Evolutionary conservation across 345 rosid genomes (phyloP).

Genomic region (thale cress (Arabidopsis thaliana)): DNA sequence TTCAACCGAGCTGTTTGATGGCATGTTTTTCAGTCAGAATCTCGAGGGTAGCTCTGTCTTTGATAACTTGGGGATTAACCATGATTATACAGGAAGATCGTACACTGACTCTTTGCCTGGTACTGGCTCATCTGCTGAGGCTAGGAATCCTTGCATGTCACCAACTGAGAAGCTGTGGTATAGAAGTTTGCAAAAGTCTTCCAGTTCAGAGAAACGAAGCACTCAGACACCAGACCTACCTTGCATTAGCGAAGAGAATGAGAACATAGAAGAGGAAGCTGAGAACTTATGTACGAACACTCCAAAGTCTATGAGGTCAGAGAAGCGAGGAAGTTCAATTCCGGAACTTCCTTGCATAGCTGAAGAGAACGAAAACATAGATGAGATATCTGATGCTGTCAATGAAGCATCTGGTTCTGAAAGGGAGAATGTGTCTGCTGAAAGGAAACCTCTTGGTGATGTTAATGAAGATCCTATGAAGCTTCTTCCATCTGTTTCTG

Average conservation of each 20-base stretch:
- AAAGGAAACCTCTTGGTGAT: slow-evolving; percentile 66
- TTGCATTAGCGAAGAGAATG: slow-evolving; percentile 83
- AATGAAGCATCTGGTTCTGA: slow-evolving; percentile 47
- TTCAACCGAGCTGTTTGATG: slow-evolving; percentile 69
- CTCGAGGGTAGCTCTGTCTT: slow-evolving; percentile 47
- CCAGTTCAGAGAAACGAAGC: slow-evolving; percentile 70
- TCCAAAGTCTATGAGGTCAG: slow-evolving; percentile 64
- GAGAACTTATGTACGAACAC: slow-evolving; percentile 58
- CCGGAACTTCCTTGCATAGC: slow-evolving; percentile 80
- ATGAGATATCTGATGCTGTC: slow-evolving; percentile 52
- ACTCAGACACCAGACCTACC: slow-evolving; percentile 85
- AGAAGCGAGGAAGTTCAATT: slow-evolving; percentile 62
- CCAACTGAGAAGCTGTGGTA: slow-evolving; percentile 83
- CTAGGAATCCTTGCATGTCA: slow-evolving; percentile 59
- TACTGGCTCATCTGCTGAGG: slow-evolving; percentile 49
- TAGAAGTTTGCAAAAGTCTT: slow-evolving; percentile 58
- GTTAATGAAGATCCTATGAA: slow-evolving; percentile 51
- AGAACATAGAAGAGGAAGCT: slow-evolving; percentile 57
- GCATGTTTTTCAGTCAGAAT: slow-evolving; percentile 50
- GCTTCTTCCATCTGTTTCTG: slow-evolving; percentile 54
- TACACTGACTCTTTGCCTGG: slow-evolving; percentile 56
- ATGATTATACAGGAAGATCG: slow-evolving; percentile 48
- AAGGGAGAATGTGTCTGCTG: slow-evolving; percentile 44
- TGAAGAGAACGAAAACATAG: slow-evolving; percentile 72
- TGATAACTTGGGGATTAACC: slow-evolving; percentile 45